A percentile compares a stretch with the other conserved stretches of the same genome.
Conservation (phyloP, 805 yeast genomes). For the Yamadazyma akitaensis region DNA sequence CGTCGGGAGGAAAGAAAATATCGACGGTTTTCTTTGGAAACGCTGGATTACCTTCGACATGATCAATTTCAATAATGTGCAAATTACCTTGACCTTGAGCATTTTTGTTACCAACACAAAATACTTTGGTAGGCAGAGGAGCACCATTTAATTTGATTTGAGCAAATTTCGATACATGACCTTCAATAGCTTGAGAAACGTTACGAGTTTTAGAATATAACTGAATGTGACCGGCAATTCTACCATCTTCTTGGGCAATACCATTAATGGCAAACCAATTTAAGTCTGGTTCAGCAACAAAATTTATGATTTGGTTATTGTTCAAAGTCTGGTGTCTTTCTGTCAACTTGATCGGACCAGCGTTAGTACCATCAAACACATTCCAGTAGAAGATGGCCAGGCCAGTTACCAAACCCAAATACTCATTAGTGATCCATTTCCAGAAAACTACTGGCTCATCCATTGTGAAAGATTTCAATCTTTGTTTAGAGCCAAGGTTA, state of each 20-base stretch:
- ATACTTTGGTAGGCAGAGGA: slow-evolving; percentile 71
- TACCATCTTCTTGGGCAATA: slow-evolving; percentile 88
- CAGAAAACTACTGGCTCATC: slow-evolving; percentile 89
- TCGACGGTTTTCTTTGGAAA: slow-evolving; percentile 89
- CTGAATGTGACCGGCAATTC: slow-evolving; percentile 95
- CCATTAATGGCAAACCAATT: slow-evolving; percentile 97
- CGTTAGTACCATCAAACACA: slow-evolving; percentile 71
- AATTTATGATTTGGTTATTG: slow-evolving; percentile 85
- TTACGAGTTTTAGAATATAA: slow-evolving; percentile 83
- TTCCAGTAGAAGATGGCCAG: slow-evolving; percentile 76
- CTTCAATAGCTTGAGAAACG: slow-evolving; percentile 95
- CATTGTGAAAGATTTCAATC: slow-evolving; percentile 82
- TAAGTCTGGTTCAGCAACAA: slow-evolving; percentile 72
- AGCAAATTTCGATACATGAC: slow-evolving; percentile 93
- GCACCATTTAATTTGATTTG: slow-evolving; percentile 72
- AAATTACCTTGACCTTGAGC: slow-evolving; percentile 68
- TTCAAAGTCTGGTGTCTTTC: slow-evolving; percentile 77
- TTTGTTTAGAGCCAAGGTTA: slow-evolving; percentile 80
- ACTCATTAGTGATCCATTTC: slow-evolving; percentile 81
- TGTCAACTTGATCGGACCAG: slow-evolving; percentile 78
- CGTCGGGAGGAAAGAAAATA: slow-evolving; percentile 95
- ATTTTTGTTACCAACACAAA: slow-evolving; percentile 88
- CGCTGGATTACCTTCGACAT: slow-evolving; percentile 77
- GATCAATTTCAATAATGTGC: slow-evolving; percentile 95
- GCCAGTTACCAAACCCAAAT: slow-evolving; percentile 82